phyloP scores from a whole-genome alignment of 2,329 filamentous ascomycete species.

The Exophiala phaeomuriformis region DNA sequence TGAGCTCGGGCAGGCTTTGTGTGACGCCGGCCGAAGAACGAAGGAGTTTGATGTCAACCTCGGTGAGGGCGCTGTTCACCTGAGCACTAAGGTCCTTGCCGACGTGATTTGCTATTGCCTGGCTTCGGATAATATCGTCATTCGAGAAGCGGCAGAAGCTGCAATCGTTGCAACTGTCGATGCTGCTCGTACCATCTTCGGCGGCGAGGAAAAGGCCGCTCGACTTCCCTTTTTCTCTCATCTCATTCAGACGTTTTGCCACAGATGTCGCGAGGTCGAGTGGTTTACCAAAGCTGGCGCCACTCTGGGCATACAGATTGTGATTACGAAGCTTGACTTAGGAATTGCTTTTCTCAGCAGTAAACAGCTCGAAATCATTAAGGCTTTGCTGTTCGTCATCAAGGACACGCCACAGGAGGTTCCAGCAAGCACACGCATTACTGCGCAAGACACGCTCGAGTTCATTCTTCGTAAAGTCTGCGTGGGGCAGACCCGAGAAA shows the following conservation, averaged over 20 bases:
- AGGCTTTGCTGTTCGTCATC: conserved; percentile 91
- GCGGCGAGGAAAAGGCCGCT: conserved; percentile 61
- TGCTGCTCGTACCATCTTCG: conserved; percentile 70
- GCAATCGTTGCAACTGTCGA: conserved; percentile 73
- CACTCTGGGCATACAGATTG: conserved; percentile 77
- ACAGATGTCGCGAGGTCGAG: conserved; percentile 93
- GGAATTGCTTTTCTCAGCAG: conserved; percentile 75
- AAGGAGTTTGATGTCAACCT: conserved; percentile 76
- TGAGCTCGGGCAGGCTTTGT: conserved; percentile 78
- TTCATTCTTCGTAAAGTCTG: conserved; percentile 71
- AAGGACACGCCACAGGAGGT: conserved; percentile 96
- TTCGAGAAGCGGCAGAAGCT: conserved; percentile 74
- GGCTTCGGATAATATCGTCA: conserved; percentile 70
- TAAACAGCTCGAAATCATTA: conserved; percentile 79
- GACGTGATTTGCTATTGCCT: conserved; percentile 87
- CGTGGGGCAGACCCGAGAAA: conserved; percentile 70
- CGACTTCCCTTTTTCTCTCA: conserved; percentile 78
- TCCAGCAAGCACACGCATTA: conserved; percentile 76
- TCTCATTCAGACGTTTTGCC: conserved; percentile 76
- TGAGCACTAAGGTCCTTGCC: conserved; percentile 79
- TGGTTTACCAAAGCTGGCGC: conserved; percentile 98
- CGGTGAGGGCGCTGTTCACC: conserved; percentile 77
- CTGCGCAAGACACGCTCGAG: conserved; percentile 76
- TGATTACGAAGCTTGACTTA: conserved; percentile 77
- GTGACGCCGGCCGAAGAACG: conserved; percentile 66